Evolutionary conservation across 1,139 yeast genomes (phyloP).

Genomic region (Taphrina confusa): DNA sequence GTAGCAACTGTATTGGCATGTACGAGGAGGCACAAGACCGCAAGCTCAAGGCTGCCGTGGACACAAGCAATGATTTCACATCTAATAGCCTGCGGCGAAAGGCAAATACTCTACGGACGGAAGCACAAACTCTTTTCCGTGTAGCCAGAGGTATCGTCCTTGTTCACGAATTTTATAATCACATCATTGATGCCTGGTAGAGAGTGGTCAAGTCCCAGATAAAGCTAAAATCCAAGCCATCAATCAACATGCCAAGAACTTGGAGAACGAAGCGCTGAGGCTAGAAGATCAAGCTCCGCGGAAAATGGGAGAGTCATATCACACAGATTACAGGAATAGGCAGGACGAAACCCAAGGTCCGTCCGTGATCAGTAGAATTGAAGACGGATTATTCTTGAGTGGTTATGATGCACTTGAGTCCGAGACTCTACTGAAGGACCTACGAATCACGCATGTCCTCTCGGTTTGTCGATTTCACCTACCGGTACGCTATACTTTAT

Average conservation of each 20-base stretch:
- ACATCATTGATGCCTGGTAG: neutral
- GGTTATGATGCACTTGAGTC: conserved; percentile 37
- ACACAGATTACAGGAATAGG: neutral
- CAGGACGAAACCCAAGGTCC: neutral
- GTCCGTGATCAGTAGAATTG: conserved; percentile 6
- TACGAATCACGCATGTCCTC: conserved; percentile 37
- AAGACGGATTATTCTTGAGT: conserved; percentile 11
- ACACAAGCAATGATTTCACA: neutral
- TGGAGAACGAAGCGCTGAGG: conserved; percentile 1
- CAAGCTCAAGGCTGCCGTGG: neutral
- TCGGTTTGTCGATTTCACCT: conserved; percentile 32
- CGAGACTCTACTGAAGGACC: conserved; percentile 24
- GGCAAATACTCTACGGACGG: neutral
- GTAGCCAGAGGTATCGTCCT: conserved; percentile 3
- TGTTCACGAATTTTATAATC: too few relatives aligned
- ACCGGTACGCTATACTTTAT: conserved; percentile 16
- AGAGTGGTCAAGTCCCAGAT: conserved; percentile 2
- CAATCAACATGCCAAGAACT: conserved; percentile 2
- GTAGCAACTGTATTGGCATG: too few relatives aligned
- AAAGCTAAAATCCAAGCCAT: neutral
- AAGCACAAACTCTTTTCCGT: conserved; percentile 13
- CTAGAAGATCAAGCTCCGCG: conserved; percentile 7
- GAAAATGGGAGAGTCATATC: neutral
- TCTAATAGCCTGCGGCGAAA: neutral
- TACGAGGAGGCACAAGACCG: conserved; percentile 9